These are phyloP conservation scores for Paracoccidioides lutzii DNA, from an alignment of 2,329 filamentous ascomycete genomes.

Conservation along the genomic window DNA sequence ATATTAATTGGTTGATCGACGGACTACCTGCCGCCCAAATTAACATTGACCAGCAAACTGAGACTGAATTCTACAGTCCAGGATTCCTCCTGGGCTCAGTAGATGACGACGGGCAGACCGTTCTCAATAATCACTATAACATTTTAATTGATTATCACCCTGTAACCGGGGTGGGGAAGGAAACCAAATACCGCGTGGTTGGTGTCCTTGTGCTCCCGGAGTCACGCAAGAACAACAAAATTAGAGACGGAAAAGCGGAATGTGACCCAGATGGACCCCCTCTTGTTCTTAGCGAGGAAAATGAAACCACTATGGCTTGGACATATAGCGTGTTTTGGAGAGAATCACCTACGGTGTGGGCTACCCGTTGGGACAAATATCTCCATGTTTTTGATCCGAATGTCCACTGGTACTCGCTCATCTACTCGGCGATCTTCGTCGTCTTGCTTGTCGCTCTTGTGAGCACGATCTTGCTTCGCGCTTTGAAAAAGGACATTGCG, in stretches of 20 bases:
- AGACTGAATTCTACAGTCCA: slow-evolving; percentile 74
- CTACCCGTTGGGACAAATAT: slow-evolving; percentile 97
- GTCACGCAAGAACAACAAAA: slow-evolving; percentile 49
- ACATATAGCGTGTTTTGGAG: slow-evolving; percentile 91
- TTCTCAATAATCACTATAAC: slow-evolving; percentile 90
- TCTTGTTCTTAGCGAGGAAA: slow-evolving; percentile 52
- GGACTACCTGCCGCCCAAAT: slow-evolving; percentile 82
- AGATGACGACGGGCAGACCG: slow-evolving; percentile 41
- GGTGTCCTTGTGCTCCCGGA: slow-evolving; percentile 78
- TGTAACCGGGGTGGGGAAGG: slow-evolving; percentile 44
- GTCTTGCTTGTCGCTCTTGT: slow-evolving; percentile 85
- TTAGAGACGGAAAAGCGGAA: slow-evolving; percentile 43
- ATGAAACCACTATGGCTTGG: slow-evolving; percentile 59
- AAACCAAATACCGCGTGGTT: slow-evolving; percentile 70
- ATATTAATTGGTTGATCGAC: slow-evolving; percentile 91
- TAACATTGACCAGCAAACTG: slow-evolving; percentile 61
- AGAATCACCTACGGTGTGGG: slow-evolving; percentile 75
- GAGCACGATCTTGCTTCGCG: slow-evolving; percentile 77
- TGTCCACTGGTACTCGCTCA: slow-evolving; percentile 97
- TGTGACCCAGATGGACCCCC: slow-evolving; percentile 48
- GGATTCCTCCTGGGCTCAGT: slow-evolving; percentile 67
- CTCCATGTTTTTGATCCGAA: slow-evolving; percentile 93
- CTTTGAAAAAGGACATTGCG: slow-evolving; percentile 87
- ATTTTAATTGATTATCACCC: slow-evolving; percentile 88
- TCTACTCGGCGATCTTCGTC: slow-evolving; percentile 92